Evolutionary conservation across 129 eudicot genomes (phyloP), one percentile per base, ranked within the genome.

Genomic region (Gnaphalium uliginosum): DNA sequence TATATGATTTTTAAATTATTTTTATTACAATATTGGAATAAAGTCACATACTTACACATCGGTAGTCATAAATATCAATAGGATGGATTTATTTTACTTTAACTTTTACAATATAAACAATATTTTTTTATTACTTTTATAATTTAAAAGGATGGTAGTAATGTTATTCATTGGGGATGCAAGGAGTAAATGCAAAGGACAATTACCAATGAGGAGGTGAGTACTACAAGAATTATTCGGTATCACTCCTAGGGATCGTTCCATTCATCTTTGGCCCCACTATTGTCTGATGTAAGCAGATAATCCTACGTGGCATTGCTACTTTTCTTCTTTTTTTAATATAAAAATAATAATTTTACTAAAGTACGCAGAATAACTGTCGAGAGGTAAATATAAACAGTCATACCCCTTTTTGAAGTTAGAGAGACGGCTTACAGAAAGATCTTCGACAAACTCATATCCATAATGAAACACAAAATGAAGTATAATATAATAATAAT

Each of bases 241-340:
- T 73, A 79, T 65, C 83, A 63, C 71, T 73, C 79, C 83, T 79
- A 66, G 83, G 83, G 83, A 79, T 79, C 83, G 79, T 65, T 51
- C 37, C 73, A 50, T 79, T 73, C 46, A 79, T 63, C 60, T n/a
- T 66, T 54, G 83, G 83, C 63, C 83, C 83, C 79, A 73, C 83
- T 39, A 5, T 9, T 72, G 61, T 72, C 78, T 73, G 78, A 79
- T 64, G 68, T 79, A 53, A 69, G 73, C n/a, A 79, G 58, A 56
- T 78, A 78, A 79, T 79, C 77, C 77, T 1, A 71, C 59, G 77
- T 71, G 73, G 77, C 77, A 62, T 50, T 30, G 17, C 1, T 15
- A 57, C 27, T 9, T 69, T 29, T n/a, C n/a, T n/a, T n/a, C n/a
- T n/a, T n/a, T 41, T 68, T 69, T 50, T 24, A 50, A 14, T 25